Percentiles rank a stretch among this genome's conserved stretches.
These are phyloP conservation scores for Symbiodinium natans DNA, from an alignment of 73 alveolate genomes.

Conservation along the genomic window DNA sequence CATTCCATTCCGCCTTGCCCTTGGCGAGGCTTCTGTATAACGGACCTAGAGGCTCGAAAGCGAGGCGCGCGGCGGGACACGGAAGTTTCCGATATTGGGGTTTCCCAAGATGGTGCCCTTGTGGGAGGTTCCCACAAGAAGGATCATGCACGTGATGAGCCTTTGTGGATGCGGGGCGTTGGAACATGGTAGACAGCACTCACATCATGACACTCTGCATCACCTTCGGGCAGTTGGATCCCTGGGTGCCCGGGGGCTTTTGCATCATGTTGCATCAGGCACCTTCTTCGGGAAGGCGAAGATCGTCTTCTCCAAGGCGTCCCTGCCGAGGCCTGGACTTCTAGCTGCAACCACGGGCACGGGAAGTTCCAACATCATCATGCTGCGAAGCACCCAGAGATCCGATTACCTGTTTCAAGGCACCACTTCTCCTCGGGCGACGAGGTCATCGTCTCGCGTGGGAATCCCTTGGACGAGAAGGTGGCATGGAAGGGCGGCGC, in stretches of 20 bases:
- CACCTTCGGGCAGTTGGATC: too few species aligned
- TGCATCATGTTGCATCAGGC: not conserved
- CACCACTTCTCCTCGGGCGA: slow-evolving; percentile 90
- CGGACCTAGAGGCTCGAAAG: slow-evolving; percentile 73
- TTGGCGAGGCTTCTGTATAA: slow-evolving; percentile 49
- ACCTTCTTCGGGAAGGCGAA: slow-evolving; percentile 86
- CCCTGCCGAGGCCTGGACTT: slow-evolving; percentile 22
- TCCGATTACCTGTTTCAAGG: not conserved
- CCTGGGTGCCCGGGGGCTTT: too few species aligned
- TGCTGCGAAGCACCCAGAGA: not conserved
- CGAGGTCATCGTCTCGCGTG: slow-evolving; percentile 67
- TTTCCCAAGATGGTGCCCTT: not conserved
- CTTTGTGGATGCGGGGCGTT: too few species aligned
- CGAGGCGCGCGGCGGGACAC: slow-evolving; percentile 27
- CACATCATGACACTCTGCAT: too few species aligned
- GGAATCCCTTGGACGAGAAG: slow-evolving; percentile 63
- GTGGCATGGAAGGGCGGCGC: slow-evolving; percentile 57
- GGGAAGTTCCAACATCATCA: too few species aligned
- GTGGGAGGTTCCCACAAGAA: not conserved
- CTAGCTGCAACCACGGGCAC: too few species aligned
- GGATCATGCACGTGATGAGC: not conserved
- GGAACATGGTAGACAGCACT: too few species aligned
- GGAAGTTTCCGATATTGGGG: not conserved
- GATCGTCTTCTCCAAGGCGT: slow-evolving; percentile 60
- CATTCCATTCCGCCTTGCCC: too few species aligned